Conservation (phyloP, 352 stramenopile genomes). For the Globisporangium acanthophoron region DNA sequence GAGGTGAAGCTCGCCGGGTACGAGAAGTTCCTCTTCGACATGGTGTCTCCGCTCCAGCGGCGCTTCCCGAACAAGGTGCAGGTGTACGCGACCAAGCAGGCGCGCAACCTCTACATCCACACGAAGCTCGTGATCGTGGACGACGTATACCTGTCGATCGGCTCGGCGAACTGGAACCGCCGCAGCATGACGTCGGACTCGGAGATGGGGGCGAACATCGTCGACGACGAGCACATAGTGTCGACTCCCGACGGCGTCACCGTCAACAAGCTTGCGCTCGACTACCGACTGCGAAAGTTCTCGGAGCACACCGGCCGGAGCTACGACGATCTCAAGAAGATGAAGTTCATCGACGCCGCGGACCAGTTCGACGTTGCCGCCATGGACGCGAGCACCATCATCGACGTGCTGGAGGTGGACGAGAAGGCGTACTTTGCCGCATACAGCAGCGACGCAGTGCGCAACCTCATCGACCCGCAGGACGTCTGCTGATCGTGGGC, state of each 20-base stretch:
- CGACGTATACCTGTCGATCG: constrained; percentile 50
- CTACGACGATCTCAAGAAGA: constrained; percentile 27
- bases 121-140: constrained; percentile 23
- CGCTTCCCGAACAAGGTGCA: constrained; percentile 44
- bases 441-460: constrained; percentile 16
- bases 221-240: constrained; percentile 30
- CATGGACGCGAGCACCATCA: constrained; percentile 16
- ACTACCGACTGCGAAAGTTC: constrained; percentile 60
- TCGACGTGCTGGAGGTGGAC: constrained; percentile 22
- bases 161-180: constrained; percentile 63
- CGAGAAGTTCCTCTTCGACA: constrained; percentile 47
- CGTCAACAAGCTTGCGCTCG: constrained; percentile 30
- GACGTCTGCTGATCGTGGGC: constrained; percentile 18
- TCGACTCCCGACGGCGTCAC: constrained; percentile 24
- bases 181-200: constrained; percentile 62
- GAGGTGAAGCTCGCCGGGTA: constrained; percentile 5
- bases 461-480: constrained; percentile 15
- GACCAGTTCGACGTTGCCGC: constrained; percentile 29
- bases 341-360: constrained; percentile 38
- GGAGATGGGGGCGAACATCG: constrained; percentile 48
- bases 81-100: constrained; percentile 9
- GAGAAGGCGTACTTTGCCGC: constrained; percentile 17
- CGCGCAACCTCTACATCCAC: constrained; percentile 7
- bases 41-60: constrained; percentile 32
- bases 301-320: constrained; percentile 36